Base-by-base conservation (phyloP, 2,329 filamentous ascomycete genomes). In the Harringtonia aguacate region DNA sequence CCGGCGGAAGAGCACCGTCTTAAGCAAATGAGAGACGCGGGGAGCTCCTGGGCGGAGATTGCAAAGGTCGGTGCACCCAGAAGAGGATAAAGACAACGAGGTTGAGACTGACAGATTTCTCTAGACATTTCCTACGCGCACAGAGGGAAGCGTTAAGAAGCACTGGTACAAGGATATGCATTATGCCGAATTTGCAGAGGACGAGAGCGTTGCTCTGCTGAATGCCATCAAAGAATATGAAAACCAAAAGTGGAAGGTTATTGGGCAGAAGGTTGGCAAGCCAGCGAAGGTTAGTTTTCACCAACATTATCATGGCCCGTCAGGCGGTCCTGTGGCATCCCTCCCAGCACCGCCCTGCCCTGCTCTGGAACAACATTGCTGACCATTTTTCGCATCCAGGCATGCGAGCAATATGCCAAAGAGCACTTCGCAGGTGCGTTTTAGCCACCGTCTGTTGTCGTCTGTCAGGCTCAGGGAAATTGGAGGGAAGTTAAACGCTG, bases 91-190 rank as follows among this genome's bases (percentile, higher is more conserved):
- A 41, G 3, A 27, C 7, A 18, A 17, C 15, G 27, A n/a, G n/a
- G n/a, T n/a, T n/a, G n/a, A n/a, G n/a, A n/a, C n/a, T n/a, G n/a
- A n/a, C n/a, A n/a, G n/a, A n/a, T 21, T 34, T 31, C 18, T 37
- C 18, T 52, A 94, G 86, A 89, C 85, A 3, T 98, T 98, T 60
- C 90, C 92, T 12, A 81, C 79, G 21, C 77, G 92, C 56, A 98
- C 92, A 35, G 92, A 98, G 66, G 92, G 92, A 8, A 95, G 89
- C 58, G 92, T 98, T 20, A 98, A 97, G 73, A 98, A 97, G 67
- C 92, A 98, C 63, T 98, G 92, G 90, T 97, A 98, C 66, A 97
- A 97, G 86, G 92, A 98, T 56, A 98, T 98, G 92, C 92, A 98
- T 61, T 97, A 97, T 62, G 92, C 92, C 52, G 92, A 97, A 61